phyloP scores from a whole-genome alignment of 2,329 filamentous ascomycete genomes.

The Shiraia bambusicola region DNA sequence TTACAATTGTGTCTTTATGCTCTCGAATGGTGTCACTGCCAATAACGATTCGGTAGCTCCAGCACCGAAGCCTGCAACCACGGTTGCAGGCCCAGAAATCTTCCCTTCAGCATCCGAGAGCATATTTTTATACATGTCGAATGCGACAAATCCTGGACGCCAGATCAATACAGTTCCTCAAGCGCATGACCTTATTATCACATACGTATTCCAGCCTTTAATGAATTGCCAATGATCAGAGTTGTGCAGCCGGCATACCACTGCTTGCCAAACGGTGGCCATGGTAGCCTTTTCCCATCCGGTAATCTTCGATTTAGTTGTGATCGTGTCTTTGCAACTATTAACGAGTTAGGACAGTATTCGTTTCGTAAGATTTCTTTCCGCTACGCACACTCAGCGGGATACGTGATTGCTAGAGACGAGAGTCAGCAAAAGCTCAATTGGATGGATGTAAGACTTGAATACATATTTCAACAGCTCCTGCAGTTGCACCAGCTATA shows the following conservation, averaged over 20 bases:
- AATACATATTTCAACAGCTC: slow-evolving; percentile 88
- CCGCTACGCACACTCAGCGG: slow-evolving; percentile 73
- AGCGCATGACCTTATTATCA: slow-evolving; percentile 16
- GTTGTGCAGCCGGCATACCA: slow-evolving; percentile 99
- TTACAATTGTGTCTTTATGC: slow-evolving; percentile 90
- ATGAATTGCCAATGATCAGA: slow-evolving; percentile 91
- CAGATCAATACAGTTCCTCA: slow-evolving; percentile 5
- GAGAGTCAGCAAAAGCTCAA: slow-evolving; percentile 19
- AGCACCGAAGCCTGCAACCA: slow-evolving; percentile 90
- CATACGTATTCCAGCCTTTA: slow-evolving; percentile 92
- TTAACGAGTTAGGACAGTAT: slow-evolving; percentile 13
- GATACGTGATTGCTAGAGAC: slow-evolving; percentile 79
- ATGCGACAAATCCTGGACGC: slow-evolving; percentile 78
- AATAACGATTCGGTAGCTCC: slow-evolving; percentile 91
- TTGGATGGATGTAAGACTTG: neutral
- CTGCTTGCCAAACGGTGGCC: slow-evolving; percentile 87
- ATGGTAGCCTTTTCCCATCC: slow-evolving; percentile 83
- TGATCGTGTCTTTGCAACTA: slow-evolving; percentile 90
- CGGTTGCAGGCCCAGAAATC: slow-evolving; percentile 85
- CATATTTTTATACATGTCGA: slow-evolving; percentile 87
- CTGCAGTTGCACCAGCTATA: slow-evolving; percentile 88
- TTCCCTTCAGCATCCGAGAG: slow-evolving; percentile 83
- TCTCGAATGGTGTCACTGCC: slow-evolving; percentile 95
- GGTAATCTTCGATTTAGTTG: slow-evolving; percentile 86
- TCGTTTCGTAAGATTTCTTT: neutral